These are phyloP conservation scores for Arthrobotrys sinensis DNA, from an alignment of 2,329 filamentous ascomycete genomes.

Conservation along the genomic window DNA sequence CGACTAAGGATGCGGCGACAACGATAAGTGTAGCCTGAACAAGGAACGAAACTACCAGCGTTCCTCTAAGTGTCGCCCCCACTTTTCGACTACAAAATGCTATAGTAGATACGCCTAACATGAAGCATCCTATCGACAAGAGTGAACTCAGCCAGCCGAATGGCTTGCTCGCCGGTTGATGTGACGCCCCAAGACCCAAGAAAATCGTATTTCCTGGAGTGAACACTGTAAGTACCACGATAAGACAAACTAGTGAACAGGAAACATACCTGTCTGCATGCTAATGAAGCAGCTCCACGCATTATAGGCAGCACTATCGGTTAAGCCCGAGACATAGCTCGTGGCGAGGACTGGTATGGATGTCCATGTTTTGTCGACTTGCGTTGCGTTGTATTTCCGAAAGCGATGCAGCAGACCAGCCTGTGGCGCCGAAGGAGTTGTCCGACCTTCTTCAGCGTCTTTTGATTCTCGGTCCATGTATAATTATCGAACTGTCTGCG, in stretches of 20 bases:
- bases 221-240: neutral
- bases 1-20: constrained; percentile 72
- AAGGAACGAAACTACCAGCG: constrained; percentile 71
- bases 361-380: constrained; percentile 42
- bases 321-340: constrained; percentile 69
- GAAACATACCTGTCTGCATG: constrained; percentile 71
- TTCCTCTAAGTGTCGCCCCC: constrained; percentile 67
- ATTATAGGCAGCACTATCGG: constrained; percentile 70
- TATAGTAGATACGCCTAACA: constrained; percentile 71
- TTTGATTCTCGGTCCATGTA: constrained; percentile 8
- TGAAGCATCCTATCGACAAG: constrained; percentile 72
- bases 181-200: constrained; percentile 74
- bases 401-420: constrained; percentile 30
- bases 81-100: constrained; percentile 68
- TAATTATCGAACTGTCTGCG: neutral
- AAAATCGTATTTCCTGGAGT: constrained; percentile 73
- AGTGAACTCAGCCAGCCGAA: constrained; percentile 73
- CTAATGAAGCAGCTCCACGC: constrained; percentile 71
- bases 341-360: constrained; percentile 67
- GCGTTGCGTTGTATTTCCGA: constrained; percentile 44
- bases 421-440: neutral
- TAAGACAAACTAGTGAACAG: neutral
- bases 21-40: constrained; percentile 72
- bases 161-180: constrained; percentile 71
- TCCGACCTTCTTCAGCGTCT: constrained; percentile 30